Percentiles rank a stretch among this genome's conserved stretches.
Conservation (phyloP, 2,329 filamentous ascomycete species). For the Fusarium irregulare region DNA sequence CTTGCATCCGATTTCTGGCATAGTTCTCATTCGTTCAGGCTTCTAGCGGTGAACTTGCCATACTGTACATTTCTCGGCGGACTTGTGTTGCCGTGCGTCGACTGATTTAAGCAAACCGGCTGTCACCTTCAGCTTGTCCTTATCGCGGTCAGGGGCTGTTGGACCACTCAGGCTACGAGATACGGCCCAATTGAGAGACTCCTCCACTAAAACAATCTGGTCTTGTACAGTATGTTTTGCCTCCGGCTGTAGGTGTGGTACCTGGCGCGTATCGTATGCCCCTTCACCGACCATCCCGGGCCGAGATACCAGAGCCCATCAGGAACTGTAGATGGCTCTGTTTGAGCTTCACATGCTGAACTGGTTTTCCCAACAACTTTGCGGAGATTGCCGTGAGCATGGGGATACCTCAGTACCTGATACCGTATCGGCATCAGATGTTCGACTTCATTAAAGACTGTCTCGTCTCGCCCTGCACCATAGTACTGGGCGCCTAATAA, state of each 20-base stretch:
- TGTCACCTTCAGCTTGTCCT: slow-evolving; percentile 31
- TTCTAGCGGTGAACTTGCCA: slow-evolving; percentile 41
- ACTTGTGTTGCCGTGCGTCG: slow-evolving; percentile 31
- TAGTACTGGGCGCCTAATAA: slow-evolving; percentile 23
- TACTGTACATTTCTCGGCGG: slow-evolving; percentile 6
- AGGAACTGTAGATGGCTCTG: slow-evolving; percentile 13
- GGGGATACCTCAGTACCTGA: neutral
- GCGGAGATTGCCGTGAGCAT: slow-evolving; percentile 14
- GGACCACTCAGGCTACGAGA: slow-evolving; percentile 30
- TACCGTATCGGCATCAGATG: neutral
- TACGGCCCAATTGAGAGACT: slow-evolving; percentile 19
- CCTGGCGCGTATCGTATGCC: slow-evolving; percentile 26
- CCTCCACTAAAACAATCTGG: slow-evolving; percentile 8
- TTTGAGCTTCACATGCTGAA: slow-evolving; percentile 22
- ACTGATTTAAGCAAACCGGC: slow-evolving; percentile 20
- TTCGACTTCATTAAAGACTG: slow-evolving; percentile 8
- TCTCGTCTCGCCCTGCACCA: neutral
- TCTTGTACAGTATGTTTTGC: slow-evolving; percentile 15
- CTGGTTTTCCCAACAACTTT: slow-evolving; percentile 22
- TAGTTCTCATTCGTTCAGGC: slow-evolving; percentile 32
- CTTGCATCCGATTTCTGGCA: slow-evolving; percentile 31
- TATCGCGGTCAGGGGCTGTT: slow-evolving; percentile 25
- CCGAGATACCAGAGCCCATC: slow-evolving; percentile 27
- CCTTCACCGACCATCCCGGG: slow-evolving; percentile 39
- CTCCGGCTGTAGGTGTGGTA: slow-evolving; percentile 12